These are phyloP conservation scores for Mucor plumbeus DNA, from an alignment of 371 early-diverging fungal species.

Conservation along the genomic window DNA sequence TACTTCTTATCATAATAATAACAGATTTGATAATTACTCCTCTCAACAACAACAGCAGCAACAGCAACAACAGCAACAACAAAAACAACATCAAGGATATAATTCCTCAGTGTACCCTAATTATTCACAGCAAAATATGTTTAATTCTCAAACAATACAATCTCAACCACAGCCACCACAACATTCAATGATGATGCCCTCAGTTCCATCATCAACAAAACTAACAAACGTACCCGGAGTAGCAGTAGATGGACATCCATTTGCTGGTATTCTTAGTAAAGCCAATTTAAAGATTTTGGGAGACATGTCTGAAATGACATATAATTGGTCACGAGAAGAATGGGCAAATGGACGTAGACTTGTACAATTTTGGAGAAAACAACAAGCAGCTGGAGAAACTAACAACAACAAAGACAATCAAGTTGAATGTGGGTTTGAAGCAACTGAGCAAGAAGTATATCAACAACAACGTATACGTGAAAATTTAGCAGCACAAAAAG, in stretches of 20 bases:
- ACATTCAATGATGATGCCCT: conserved; percentile 5
- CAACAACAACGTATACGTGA: conserved; percentile 26
- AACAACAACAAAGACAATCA: not conserved
- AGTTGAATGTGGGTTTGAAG: conserved; percentile 24
- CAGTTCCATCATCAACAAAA: not conserved
- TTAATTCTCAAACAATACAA: not conserved
- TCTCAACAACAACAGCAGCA: not conserved
- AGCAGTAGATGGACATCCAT: conserved; percentile 28
- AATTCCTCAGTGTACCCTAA: conserved; percentile 9
- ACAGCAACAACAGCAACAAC: not conserved
- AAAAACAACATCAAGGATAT: not conserved
- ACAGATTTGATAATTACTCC: not conserved
- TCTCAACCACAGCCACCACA: conserved; percentile 4
- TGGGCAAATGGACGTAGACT: conserved; percentile 68
- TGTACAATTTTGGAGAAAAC: conserved; percentile 73
- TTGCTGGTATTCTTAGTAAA: conserved; percentile 69
- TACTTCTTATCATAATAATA: not conserved
- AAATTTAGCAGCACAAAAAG: conserved; percentile 17
- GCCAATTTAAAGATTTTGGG: conserved; percentile 42
- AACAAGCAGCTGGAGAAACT: conserved; percentile 40
- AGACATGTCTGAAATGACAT: conserved; percentile 24
- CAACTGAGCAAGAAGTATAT: conserved; percentile 22
- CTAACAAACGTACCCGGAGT: not conserved
- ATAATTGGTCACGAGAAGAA: conserved; percentile 68
- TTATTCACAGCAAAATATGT: conserved; percentile 5